Evolutionary conservation across 2,329 filamentous ascomycete species (phyloP).

Genomic region (Hysterium pulicare): DNA sequence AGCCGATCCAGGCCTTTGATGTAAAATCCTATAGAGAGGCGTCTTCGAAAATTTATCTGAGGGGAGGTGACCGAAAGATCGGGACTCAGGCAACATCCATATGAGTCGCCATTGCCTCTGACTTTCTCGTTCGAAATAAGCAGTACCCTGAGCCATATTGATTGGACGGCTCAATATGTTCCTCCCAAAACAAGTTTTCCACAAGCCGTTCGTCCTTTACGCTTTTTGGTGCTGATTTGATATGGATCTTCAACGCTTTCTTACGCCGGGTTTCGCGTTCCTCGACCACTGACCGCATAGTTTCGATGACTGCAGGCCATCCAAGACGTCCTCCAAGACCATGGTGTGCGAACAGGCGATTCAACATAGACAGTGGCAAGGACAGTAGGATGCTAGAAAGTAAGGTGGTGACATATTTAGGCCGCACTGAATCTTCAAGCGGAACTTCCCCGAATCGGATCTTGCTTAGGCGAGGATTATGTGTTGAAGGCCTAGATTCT

Average conservation of each 20-base stretch:
- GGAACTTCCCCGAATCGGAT: slow-evolving; percentile 71
- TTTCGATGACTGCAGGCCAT: slow-evolving; percentile 34
- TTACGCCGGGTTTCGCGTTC: slow-evolving; percentile 43
- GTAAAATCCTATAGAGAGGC: background rate
- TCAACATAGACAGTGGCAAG: slow-evolving; percentile 64
- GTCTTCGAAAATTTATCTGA: background rate
- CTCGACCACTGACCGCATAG: slow-evolving; percentile 41
- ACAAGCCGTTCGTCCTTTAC: slow-evolving; percentile 15
- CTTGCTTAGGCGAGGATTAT: slow-evolving; percentile 55
- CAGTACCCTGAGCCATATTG: slow-evolving; percentile 37
- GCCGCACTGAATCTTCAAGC: slow-evolving; percentile 38
- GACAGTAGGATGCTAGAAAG: slow-evolving; percentile 68
- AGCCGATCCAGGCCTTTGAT: too few relatives aligned
- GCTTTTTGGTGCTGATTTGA: slow-evolving; percentile 20
- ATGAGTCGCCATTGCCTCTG: background rate
- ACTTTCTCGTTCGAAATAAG: slow-evolving; percentile 18
- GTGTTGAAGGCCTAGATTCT: slow-evolving; percentile 35
- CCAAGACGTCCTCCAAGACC: slow-evolving; percentile 49
- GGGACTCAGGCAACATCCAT: background rate
- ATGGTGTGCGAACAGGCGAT: slow-evolving; percentile 61
- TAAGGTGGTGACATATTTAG: slow-evolving; percentile 42
- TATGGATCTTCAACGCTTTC: slow-evolving; percentile 24
- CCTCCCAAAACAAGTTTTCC: slow-evolving; percentile 31
- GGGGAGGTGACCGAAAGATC: background rate
- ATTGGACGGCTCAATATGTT: slow-evolving; percentile 35